Percentiles rank a stretch among this genome's conserved stretches.
These are phyloP conservation scores for Boletus vermiculosoides DNA, from an alignment of 768 basidiomycete species.

Conservation along the genomic window DNA sequence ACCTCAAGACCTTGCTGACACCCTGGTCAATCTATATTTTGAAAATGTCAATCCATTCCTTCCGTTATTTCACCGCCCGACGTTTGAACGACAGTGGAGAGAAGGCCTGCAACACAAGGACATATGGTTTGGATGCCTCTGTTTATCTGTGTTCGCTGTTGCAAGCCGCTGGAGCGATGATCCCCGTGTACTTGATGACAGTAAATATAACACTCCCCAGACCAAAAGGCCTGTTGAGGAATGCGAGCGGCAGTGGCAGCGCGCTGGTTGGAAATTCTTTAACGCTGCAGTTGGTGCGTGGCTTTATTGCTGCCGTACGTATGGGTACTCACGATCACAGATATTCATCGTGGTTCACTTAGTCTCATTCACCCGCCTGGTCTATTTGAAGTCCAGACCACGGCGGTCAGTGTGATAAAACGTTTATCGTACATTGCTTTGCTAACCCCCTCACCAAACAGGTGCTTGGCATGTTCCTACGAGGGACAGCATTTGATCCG, in stretches of 20 bases:
- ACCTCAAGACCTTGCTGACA: conserved; percentile 54
- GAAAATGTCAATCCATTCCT: conserved; percentile 52
- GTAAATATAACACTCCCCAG: conserved; percentile 21
- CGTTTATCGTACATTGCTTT: not conserved
- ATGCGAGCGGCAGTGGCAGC: conserved; percentile 52
- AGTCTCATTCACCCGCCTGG: conserved; percentile 55
- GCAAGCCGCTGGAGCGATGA: conserved; percentile 68
- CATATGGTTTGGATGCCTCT: conserved; percentile 58
- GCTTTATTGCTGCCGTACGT: not conserved
- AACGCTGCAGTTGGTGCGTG: conserved; percentile 50
- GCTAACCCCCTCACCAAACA: conserved; percentile 24
- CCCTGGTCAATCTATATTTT: conserved; percentile 71
- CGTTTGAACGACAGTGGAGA: conserved; percentile 62
- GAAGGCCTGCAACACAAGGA: conserved; percentile 53
- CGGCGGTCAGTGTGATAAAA: conserved; percentile 40
- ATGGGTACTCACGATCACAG: conserved; percentile 33
- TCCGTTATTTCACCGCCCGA: conserved; percentile 70
- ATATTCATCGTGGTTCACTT: conserved; percentile 47
- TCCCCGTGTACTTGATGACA: conserved; percentile 49
- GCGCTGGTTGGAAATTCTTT: conserved; percentile 63
- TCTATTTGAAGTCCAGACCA: conserved; percentile 62
- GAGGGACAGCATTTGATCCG: conserved; percentile 47
- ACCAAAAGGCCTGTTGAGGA: conserved; percentile 29
- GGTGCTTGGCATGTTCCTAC: conserved; percentile 56
- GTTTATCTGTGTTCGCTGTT: conserved; percentile 65